Evolutionary conservation across 108 stramenopile species (phyloP).

Genomic region (Conticribra weissflogii): DNA sequence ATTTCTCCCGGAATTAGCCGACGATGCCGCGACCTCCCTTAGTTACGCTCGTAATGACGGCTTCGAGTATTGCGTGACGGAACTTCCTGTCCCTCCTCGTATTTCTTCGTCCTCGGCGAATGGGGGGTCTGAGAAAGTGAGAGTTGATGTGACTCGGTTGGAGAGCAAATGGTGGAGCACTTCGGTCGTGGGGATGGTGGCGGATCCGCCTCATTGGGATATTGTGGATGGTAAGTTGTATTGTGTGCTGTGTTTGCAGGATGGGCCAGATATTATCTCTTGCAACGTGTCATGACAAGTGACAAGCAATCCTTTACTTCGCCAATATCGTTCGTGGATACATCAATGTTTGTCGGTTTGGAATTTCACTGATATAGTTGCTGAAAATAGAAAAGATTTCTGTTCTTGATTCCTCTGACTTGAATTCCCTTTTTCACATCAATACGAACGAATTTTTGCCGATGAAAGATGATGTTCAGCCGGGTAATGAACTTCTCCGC

Average conservation of each 20-base stretch:
- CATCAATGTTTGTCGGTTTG: no score
- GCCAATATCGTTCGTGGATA: no score
- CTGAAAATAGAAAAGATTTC: no score
- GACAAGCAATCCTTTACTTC: no score
- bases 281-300: no score
- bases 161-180: slow-evolving; percentile 74
- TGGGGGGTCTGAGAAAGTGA: slow-evolving; percentile 7
- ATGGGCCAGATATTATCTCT: no score
- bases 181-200: slow-evolving; percentile 56
- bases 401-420: no score
- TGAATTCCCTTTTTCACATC: no score
- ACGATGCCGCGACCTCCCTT: slow-evolving; percentile 56
- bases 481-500: slow-evolving; percentile 17
- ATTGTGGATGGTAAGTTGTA: not conserved
- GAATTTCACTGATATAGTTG: no score
- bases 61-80: slow-evolving; percentile 66
- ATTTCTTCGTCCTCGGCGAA: slow-evolving; percentile 1
- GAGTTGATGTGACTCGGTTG: slow-evolving; percentile 57
- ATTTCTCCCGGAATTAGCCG: slow-evolving; percentile 21
- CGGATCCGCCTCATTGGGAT: slow-evolving; percentile 46
- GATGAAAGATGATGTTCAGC: not conserved
- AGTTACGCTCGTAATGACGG: slow-evolving; percentile 65
- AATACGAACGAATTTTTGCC: no score
- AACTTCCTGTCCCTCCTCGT: slow-evolving; percentile 50
- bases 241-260: no score